These are phyloP conservation scores for Rhizophora apiculata DNA, from an alignment of 345 rosid genomes.

Conservation along the genomic window DNA sequence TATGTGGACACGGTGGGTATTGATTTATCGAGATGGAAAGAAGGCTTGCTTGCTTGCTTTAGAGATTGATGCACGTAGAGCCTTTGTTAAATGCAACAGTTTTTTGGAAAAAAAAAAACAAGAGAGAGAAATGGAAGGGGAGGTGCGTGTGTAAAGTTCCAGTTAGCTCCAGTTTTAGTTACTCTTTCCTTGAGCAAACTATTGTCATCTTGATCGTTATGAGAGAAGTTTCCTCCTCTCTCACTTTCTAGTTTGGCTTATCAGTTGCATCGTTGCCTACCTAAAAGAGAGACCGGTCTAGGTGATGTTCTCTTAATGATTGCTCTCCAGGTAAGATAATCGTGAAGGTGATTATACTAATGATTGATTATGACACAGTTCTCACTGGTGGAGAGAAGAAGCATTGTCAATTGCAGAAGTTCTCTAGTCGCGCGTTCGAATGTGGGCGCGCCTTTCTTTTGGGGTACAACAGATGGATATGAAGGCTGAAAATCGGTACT, in stretches of 20 bases:
- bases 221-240: background rate
- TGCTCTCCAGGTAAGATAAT: no score
- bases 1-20: slow-evolving; percentile 39
- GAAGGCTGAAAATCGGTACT: no score
- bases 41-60: slow-evolving; percentile 22
- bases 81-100: slow-evolving; percentile 20
- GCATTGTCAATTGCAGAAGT: no score
- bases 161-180: slow-evolving; percentile 4
- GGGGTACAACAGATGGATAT: no score
- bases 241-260: background rate
- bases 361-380: no score
- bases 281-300: no score
- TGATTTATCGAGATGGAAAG: slow-evolving; percentile 40
- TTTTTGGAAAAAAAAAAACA: no score
- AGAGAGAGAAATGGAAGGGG: slow-evolving; percentile 8
- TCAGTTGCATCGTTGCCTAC: background rate
- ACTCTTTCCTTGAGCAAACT: background rate
- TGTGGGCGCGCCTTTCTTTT: no score
- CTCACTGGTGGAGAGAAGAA: no score
- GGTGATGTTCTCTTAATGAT: no score
- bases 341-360: no score
- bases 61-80: slow-evolving; percentile 15
- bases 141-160: slow-evolving; percentile 21
- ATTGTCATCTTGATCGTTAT: background rate
- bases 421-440: no score